Percentiles rank a stretch among this genome's conserved stretches.
Conservation (phyloP, 73 alveolate species). For the Paramecium biaurelia region DNA sequence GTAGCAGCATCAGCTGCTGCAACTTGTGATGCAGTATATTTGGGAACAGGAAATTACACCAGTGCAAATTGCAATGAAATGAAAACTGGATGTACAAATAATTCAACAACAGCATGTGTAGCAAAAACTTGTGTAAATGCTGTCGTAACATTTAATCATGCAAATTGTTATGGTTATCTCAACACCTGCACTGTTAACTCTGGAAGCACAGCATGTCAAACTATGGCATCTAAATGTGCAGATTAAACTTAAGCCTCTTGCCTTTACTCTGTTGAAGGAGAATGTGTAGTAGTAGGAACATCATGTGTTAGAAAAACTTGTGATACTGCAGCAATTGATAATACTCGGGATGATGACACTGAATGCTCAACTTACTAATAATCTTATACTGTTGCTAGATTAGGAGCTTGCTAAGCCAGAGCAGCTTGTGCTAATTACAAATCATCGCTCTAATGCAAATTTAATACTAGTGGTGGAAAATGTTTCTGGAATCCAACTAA, state of each 20-base stretch:
- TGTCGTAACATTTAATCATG: not conserved
- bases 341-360: not conserved
- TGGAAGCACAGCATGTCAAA: not conserved
- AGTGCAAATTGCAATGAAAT: not conserved
- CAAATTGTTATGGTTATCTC: not conserved
- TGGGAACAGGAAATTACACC: not conserved
- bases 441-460: not conserved
- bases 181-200: not conserved
- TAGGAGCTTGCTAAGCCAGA: not conserved
- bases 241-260: not conserved
- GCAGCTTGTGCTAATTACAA: not conserved
- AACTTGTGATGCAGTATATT: not conserved
- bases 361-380: not conserved
- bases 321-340: not conserved
- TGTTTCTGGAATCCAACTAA: constrained; percentile 5
- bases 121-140: constrained; percentile 9
- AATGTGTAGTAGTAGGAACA: not conserved
- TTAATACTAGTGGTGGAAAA: not conserved
- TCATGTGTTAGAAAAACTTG: not conserved
- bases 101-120: not conserved
- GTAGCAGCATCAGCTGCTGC: not conserved
- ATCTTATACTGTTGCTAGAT: not conserved
- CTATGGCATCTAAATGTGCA: not conserved
- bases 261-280: not conserved
- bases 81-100: not conserved